Evolutionary conservation across 2,329 filamentous ascomycete species (phyloP).

Genomic region (Stachybotrys chartarum): DNA sequence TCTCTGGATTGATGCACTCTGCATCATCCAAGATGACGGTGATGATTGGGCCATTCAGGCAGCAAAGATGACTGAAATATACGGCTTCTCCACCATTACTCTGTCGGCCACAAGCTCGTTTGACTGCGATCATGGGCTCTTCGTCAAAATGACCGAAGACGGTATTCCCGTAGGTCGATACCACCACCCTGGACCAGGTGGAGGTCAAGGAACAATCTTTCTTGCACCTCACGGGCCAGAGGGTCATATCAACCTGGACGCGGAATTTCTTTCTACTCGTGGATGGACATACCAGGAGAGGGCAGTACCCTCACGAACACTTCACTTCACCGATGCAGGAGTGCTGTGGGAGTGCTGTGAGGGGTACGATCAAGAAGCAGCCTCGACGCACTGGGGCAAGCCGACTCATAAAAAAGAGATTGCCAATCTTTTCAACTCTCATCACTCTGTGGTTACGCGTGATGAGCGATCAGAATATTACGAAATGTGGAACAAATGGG

Average conservation of each 20-base stretch:
- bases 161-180: not conserved
- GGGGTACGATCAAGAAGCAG: not conserved
- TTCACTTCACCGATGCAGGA: not conserved
- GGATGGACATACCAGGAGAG: not conserved
- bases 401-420: not conserved
- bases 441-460: not conserved
- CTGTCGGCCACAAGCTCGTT: not conserved
- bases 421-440: not conserved
- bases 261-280: not conserved
- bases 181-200: not conserved
- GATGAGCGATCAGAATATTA: not conserved
- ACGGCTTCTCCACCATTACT: conserved; percentile 4
- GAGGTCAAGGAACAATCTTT: not conserved
- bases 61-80: not conserved
- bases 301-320: not conserved
- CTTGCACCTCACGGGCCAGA: not conserved
- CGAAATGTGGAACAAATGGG: not conserved
- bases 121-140: not conserved
- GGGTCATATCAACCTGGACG: not conserved
- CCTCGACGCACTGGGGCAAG: not conserved
- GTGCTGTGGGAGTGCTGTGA: not conserved
- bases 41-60: conserved; percentile 6
- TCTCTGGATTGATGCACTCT: conserved; percentile 10
- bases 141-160: not conserved
- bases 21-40: conserved; percentile 9